Conservation (phyloP, 2,329 filamentous ascomycete genomes). For the Biscogniauxia mediterranea region DNA sequence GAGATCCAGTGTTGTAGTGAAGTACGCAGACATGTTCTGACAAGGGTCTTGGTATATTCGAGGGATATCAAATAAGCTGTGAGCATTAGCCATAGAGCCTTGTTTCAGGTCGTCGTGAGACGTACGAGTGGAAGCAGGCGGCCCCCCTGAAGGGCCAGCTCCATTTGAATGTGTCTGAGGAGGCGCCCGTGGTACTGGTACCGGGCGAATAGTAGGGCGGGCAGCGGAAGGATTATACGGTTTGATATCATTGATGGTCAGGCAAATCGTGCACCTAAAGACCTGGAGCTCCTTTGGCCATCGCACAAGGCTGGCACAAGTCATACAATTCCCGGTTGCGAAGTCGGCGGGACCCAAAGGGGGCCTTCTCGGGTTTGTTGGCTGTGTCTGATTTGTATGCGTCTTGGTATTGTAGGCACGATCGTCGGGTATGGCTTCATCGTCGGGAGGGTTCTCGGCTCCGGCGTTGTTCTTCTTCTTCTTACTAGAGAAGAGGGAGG, state of each 20-base stretch:
- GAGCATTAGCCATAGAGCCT: constrained; percentile 12
- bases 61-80: constrained; percentile 48
- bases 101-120: constrained; percentile 6
- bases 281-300: constrained; percentile 73
- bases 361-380: constrained; percentile 29
- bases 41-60: constrained; percentile 56
- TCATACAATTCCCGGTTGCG: constrained; percentile 75
- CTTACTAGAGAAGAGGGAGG: constrained; percentile 62
- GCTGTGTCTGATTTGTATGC: constrained; percentile 31
- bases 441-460: constrained; percentile 29
- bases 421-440: constrained; percentile 45
- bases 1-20: constrained; percentile 35
- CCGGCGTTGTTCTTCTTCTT: constrained; percentile 53
- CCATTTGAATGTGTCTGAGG: constrained; percentile 17
- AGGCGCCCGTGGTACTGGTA: constrained; percentile 7
- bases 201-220: constrained; percentile 22
- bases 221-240: constrained; percentile 33
- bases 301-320: constrained; percentile 75
- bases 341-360: constrained; percentile 46
- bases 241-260: constrained; percentile 79
- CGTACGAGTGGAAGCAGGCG: constrained; percentile 22
- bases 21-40: constrained; percentile 38
- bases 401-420: constrained; percentile 35
- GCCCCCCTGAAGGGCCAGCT: constrained; percentile 12
- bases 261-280: constrained; percentile 80